Evolutionary conservation across 352 stramenopile genomes (phyloP).

Genomic region (Phytophthora capsici): DNA sequence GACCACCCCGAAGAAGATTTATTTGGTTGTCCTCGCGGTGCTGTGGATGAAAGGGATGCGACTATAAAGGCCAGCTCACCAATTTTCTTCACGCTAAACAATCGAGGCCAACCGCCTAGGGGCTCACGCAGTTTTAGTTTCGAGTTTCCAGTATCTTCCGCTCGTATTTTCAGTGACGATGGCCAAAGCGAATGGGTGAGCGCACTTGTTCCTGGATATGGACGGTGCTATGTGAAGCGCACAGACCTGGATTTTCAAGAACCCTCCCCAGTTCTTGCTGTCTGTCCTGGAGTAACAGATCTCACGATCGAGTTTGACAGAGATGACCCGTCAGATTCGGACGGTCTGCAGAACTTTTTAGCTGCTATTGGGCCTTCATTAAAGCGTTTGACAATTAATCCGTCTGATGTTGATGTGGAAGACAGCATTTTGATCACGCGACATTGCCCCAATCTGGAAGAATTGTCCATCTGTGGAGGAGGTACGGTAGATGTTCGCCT

Average conservation of each 20-base stretch:
- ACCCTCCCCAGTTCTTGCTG: background rate
- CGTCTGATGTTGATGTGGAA: no score
- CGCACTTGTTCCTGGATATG: conserved; percentile 14
- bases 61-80: background rate
- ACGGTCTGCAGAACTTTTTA: conserved; percentile 5
- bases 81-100: background rate
- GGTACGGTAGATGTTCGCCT: conserved; percentile 8
- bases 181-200: conserved; percentile 7
- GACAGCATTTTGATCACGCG: conserved; percentile 7
- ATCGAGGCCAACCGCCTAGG: background rate
- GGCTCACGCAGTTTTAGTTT: background rate
- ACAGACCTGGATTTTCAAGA: conserved; percentile 2
- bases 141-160: background rate
- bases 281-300: background rate
- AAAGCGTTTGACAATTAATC: background rate
- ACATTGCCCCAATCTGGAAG: conserved; percentile 14
- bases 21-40: conserved; percentile 2
- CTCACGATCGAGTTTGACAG: conserved; percentile 11
- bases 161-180: conserved; percentile 11
- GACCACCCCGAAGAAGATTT: conserved; percentile 6
- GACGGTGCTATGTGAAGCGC: background rate
- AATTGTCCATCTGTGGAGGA: conserved; percentile 13
- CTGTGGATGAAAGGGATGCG: background rate
- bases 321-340: background rate
- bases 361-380: conserved; percentile 2